Conservation (phyloP, 805 yeast species). For the Metschnikowia orientalis region DNA sequence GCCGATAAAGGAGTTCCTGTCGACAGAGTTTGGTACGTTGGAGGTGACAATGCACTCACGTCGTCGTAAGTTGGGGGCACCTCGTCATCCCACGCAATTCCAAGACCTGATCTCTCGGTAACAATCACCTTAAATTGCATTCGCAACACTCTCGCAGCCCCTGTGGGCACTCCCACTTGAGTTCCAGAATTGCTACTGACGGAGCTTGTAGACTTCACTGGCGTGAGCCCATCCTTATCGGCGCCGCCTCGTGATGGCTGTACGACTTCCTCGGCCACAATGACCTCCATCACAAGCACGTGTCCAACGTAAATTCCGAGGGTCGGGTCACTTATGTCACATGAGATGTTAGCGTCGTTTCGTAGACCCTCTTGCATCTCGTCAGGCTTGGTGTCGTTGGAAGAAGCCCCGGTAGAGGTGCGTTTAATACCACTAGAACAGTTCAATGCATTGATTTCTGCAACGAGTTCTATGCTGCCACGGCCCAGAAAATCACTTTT, state of each 20-base stretch:
- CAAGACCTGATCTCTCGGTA: slow-evolving; percentile 90
- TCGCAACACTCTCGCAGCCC: slow-evolving; percentile 88
- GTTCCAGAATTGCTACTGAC: slow-evolving; percentile 4
- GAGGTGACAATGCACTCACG: slow-evolving; percentile 80
- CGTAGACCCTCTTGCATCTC: slow-evolving; percentile 25
- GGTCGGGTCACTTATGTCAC: slow-evolving; percentile 79
- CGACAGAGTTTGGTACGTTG: slow-evolving; percentile 53
- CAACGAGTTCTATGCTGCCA: slow-evolving; percentile 78
- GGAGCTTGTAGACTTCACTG: slow-evolving; percentile 23
- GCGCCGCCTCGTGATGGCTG: slow-evolving; percentile 5
- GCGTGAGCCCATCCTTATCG: slow-evolving; percentile 20
- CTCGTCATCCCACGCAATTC: slow-evolving; percentile 98
- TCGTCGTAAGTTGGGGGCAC: slow-evolving; percentile 96
- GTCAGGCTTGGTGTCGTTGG: slow-evolving; percentile 28
- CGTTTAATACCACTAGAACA: slow-evolving; percentile 49
- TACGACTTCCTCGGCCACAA: slow-evolving; percentile 87
- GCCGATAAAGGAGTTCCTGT: slow-evolving; percentile 33
- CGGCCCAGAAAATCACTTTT: slow-evolving; percentile 78
- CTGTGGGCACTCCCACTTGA: slow-evolving; percentile 72
- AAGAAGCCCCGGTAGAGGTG: slow-evolving; percentile 43
- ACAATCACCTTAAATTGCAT: slow-evolving; percentile 87
- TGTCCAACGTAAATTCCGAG: slow-evolving; percentile 77
- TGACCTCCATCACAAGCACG: slow-evolving; percentile 74
- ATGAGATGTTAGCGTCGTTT: slow-evolving; percentile 54
- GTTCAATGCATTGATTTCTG: slow-evolving; percentile 59